Conservation (phyloP, 352 stramenopile genomes). For the Pythium grandisporangium region DNA sequence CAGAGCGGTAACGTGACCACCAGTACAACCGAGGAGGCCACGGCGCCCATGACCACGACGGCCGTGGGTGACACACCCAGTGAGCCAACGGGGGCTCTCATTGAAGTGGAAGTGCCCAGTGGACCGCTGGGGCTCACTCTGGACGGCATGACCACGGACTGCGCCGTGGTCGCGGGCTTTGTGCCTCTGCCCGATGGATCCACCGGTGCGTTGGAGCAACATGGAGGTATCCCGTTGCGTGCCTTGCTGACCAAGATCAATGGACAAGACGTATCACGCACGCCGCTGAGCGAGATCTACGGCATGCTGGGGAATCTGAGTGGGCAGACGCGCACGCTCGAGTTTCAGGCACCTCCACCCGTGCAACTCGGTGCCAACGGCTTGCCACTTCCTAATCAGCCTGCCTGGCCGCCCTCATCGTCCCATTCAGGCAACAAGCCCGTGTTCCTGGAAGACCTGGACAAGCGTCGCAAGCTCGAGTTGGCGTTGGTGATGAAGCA, state of each 20-base stretch:
- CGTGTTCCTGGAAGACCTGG: slow-evolving; percentile 33
- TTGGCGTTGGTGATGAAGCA: slow-evolving; percentile 40
- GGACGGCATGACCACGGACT: slow-evolving; percentile 20
- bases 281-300: slow-evolving; percentile 31
- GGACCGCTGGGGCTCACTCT: slow-evolving; percentile 52
- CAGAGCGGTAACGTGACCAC: neutral
- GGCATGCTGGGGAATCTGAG: slow-evolving; percentile 22
- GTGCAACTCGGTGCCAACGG: slow-evolving; percentile 1
- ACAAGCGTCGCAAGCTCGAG: slow-evolving; percentile 44
- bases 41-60: slow-evolving; percentile 6
- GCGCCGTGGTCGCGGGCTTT: slow-evolving; percentile 56
- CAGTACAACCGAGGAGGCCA: slow-evolving; percentile 1
- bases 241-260: slow-evolving; percentile 55
- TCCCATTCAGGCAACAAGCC: slow-evolving; percentile 5
- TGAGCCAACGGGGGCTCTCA: no score
- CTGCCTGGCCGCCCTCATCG: neutral
- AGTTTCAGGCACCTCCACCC: slow-evolving; percentile 28
- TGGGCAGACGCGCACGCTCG: slow-evolving; percentile 21
- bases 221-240: slow-evolving; percentile 27
- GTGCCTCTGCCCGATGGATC: slow-evolving; percentile 38
- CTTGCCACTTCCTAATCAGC: no score
- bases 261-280: slow-evolving; percentile 36
- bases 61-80: no score
- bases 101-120: slow-evolving; percentile 29
- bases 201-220: slow-evolving; percentile 26